Evolutionary conservation across 768 basidiomycete species (phyloP).

Genomic region (Russula emetica): DNA sequence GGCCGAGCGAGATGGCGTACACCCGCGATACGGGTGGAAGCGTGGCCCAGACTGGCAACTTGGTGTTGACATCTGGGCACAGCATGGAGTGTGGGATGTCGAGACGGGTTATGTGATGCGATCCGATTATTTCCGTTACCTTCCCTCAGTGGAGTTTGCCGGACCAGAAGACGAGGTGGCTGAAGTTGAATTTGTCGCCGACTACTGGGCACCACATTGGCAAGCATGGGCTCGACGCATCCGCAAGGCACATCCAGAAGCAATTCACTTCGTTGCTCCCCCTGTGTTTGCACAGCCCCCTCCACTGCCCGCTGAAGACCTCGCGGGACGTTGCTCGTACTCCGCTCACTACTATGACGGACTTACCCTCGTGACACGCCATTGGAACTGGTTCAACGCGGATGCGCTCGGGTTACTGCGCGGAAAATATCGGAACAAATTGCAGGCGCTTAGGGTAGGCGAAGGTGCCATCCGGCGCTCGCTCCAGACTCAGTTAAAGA

Average conservation of each 20-base stretch:
- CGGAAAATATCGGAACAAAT: conserved; percentile 64
- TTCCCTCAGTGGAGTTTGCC: conserved; percentile 34
- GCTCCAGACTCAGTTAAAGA: conserved; percentile 76
- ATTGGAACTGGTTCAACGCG: conserved; percentile 95
- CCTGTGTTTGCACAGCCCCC: conserved; percentile 88
- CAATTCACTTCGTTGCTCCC: conserved; percentile 87
- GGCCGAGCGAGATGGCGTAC: conserved; percentile 48
- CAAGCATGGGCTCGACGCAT: conserved; percentile 52
- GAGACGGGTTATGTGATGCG: conserved; percentile 59
- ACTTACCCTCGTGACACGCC: conserved; percentile 84
- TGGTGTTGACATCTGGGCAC: conserved; percentile 82
- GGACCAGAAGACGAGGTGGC: conserved; percentile 33
- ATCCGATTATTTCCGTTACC: conserved; percentile 69
- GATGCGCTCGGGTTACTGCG: conserved; percentile 90
- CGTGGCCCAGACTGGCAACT: conserved; percentile 67
- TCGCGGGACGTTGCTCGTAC: conserved; percentile 65
- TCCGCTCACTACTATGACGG: conserved; percentile 94
- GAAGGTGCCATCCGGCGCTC: conserved; percentile 74
- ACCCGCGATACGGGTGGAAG: conserved; percentile 79
- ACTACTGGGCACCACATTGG: conserved; percentile 80
- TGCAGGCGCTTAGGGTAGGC: conserved; percentile 80
- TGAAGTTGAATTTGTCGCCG: conserved; percentile 62
- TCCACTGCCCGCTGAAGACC: conserved; percentile 46
- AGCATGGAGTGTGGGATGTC: conserved; percentile 85
- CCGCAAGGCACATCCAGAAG: conserved; percentile 65